Evolutionary conservation across 139 green algal genomes (phyloP).

Genomic region (Dunaliella sp.): DNA sequence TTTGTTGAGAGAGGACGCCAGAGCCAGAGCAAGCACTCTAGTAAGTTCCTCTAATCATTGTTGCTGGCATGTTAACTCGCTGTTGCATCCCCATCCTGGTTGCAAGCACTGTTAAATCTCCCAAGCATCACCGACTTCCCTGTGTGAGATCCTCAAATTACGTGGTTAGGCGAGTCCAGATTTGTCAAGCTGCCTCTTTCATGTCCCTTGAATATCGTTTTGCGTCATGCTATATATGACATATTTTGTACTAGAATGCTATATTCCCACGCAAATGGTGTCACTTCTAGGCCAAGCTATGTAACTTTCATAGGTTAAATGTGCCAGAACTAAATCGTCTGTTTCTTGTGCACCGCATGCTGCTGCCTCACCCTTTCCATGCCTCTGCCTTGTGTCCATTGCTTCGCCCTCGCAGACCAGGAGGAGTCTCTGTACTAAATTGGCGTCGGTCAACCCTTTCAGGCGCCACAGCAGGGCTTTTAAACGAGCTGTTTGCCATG

Average conservation of each 20-base stretch:
- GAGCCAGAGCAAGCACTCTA: too few relatives aligned
- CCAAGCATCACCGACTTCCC: not conserved
- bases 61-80: not conserved
- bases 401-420: not conserved
- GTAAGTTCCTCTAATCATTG: too few relatives aligned
- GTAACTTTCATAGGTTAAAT: not conserved
- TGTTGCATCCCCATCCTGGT: not conserved
- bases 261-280: not conserved
- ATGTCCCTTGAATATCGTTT: too few relatives aligned
- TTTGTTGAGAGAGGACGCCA: too few relatives aligned
- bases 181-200: too few relatives aligned
- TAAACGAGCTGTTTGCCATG: too few relatives aligned
- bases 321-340: not conserved
- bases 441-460: not conserved
- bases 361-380: too few relatives aligned
- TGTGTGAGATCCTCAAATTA: too few relatives aligned
- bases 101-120: not conserved
- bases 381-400: not conserved
- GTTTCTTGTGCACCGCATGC: not conserved
- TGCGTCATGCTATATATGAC: too few relatives aligned
- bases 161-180: too few relatives aligned
- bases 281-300: not conserved
- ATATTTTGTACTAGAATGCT: too few relatives aligned
- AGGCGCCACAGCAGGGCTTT: too few relatives aligned
- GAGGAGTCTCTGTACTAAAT: slow-evolving; percentile 15